These are phyloP conservation scores for Vitis hybrid DNA, from an alignment of 177 flowering plant species.

Conservation along the genomic window DNA sequence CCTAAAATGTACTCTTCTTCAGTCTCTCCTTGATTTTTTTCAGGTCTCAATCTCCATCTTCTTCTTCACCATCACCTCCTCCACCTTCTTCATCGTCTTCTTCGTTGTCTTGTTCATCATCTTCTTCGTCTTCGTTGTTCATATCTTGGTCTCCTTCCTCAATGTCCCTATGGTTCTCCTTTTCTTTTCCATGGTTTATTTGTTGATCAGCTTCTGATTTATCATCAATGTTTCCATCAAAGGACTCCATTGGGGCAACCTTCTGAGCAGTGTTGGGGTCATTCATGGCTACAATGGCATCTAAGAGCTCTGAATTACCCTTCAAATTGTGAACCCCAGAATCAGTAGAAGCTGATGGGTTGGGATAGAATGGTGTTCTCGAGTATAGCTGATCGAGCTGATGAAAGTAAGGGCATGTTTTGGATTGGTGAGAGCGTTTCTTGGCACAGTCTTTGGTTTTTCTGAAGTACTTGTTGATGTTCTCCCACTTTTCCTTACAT, in stretches of 20 bases:
- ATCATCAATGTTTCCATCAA: neutral
- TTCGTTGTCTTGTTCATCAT: no score
- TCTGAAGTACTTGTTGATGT: constrained; percentile 30
- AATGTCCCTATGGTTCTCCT: neutral
- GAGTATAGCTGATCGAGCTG: constrained; percentile 20
- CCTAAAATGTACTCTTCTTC: no score
- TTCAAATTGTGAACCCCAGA: neutral
- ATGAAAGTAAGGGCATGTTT: constrained; percentile 19
- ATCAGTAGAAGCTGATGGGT: neutral
- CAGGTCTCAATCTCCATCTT: no score
- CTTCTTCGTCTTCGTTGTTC: no score
- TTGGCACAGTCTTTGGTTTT: constrained; percentile 20
- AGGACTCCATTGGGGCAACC: neutral
- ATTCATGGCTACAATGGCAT: neutral
- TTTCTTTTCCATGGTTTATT: constrained; percentile 9
- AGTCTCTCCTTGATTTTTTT: no score
- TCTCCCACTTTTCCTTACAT: constrained; percentile 31
- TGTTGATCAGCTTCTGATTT: neutral
- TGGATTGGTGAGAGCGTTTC: constrained; percentile 9
- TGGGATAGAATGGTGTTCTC: neutral
- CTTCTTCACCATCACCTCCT: no score
- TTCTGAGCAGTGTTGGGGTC: constrained; percentile 4
- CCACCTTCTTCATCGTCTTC: no score
- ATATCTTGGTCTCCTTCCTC: no score
- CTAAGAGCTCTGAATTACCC: constrained; percentile 14